phyloP scores from a whole-genome alignment of 495 filamentous ascomycete species.

The Thozetella sp. region DNA sequence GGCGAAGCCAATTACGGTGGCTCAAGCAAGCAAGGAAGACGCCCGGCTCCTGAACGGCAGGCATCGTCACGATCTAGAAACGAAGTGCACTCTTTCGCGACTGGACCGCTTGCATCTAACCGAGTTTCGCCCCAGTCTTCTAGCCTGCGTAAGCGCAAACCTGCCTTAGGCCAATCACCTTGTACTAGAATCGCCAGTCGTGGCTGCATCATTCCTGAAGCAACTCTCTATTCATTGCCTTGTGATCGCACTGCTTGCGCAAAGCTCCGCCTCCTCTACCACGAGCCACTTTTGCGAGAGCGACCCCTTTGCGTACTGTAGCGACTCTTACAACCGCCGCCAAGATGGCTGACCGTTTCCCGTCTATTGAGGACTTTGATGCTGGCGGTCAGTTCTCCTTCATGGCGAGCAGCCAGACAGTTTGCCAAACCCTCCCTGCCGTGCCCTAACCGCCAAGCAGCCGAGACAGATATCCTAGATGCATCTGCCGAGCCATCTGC shows the following conservation, averaged over 20 bases:
- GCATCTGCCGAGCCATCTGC: slow-evolving; percentile 45
- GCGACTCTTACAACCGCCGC: background rate
- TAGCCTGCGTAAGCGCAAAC: background rate
- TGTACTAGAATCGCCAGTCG: background rate
- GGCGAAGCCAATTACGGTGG: too few relatives aligned
- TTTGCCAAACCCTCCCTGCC: slow-evolving; percentile 10
- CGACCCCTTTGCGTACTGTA: background rate
- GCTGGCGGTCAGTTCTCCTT: slow-evolving; percentile 64
- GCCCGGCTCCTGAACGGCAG: too few relatives aligned
- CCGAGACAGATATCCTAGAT: slow-evolving; percentile 46
- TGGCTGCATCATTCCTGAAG: background rate
- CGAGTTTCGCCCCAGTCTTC: too few relatives aligned
- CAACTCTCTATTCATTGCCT: background rate
- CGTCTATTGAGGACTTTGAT: slow-evolving; percentile 94
- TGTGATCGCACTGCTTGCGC: background rate
- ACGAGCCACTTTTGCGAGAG: background rate
- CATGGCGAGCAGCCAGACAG: slow-evolving; percentile 7
- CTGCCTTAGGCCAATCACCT: background rate
- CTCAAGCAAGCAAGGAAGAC: too few relatives aligned
- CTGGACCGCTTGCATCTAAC: too few relatives aligned
- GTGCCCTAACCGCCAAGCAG: slow-evolving; percentile 32
- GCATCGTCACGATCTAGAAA: too few relatives aligned
- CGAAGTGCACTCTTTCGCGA: too few relatives aligned
- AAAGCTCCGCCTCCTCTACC: background rate
- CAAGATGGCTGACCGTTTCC: slow-evolving; percentile 93